Evolutionary conservation across 2,329 filamentous ascomycete species (phyloP), one percentile per base, ranked within the genome.

Genomic region (Rhexocercosporidium sp.): DNA sequence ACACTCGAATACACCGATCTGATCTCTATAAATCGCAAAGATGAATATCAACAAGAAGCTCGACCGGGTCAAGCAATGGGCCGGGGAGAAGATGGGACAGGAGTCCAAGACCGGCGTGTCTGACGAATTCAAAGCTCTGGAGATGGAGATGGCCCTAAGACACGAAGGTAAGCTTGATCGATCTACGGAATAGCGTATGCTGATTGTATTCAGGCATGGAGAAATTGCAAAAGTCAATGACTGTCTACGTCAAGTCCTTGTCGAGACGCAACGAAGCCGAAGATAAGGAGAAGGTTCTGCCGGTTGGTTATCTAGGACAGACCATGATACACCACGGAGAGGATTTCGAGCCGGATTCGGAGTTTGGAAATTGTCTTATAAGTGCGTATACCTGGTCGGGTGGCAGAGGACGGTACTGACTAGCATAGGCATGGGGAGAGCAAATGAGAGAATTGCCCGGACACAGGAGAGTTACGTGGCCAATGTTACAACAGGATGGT

Each of bases 51-150:
- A 75, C 81, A 97, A 97, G 85, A 97, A 96, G 79, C 89, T 98
- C 78, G 95, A 94, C 82, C 91, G 95, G 77, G 90, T 97, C 84
- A 96, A 95, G 84, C 95, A 98, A 90, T 98, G 95, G 95, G 93
- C 94, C 44, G 93, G 93, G 73, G 95, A 98, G 83, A 93, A 94
- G 82, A 97, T 98, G 92, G 95, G 95, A 75, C 88, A 88, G 72
- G 94, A 97, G 81, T 87, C 90, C 81, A 96, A 94, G 82, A 97
- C 95, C 11, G 88, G 85, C 78, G 89, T 93, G 71, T 92, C 93
- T 0, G 94, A 98, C 62, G 92, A 97, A 76, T 98, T 98, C 86
- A 96, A 92, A 82, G 87, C 88, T 68, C 82, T 98, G 75, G 94
- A 98, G 81, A 84, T 88, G 64, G 95, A 98, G 81, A 98, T 98